Percentiles rank a stretch among this genome's conserved stretches.
Conservation (phyloP, 352 stramenopile species). For the Globisporangium megalacanthum region DNA sequence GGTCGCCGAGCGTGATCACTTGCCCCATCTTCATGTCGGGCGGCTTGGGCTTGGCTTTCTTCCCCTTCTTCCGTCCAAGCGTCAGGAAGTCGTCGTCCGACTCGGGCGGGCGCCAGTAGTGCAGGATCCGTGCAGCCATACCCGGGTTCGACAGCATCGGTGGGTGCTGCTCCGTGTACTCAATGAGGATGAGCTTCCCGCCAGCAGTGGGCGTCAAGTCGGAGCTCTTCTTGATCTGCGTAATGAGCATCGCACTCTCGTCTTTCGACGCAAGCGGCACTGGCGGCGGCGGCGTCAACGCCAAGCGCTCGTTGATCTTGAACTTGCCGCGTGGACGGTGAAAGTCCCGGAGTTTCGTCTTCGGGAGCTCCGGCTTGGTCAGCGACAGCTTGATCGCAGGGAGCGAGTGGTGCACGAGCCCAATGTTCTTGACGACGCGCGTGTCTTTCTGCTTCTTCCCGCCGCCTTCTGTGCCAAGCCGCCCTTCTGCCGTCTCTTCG, state of each 20-base stretch:
- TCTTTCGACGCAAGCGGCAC: constrained; percentile 42
- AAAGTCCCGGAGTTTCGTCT: constrained; percentile 76
- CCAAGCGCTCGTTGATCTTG: constrained; percentile 77
- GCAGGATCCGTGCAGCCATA: constrained; percentile 79
- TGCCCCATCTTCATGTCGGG: constrained; percentile 77
- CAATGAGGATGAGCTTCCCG: constrained; percentile 75
- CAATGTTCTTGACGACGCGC: constrained; percentile 83
- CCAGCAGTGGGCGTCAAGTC: constrained; percentile 71
- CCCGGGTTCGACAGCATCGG: constrained; percentile 77
- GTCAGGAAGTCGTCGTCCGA: constrained; percentile 26
- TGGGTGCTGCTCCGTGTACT: constrained; percentile 81
- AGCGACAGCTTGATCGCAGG: constrained; percentile 85
- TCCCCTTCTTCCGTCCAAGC: constrained; percentile 69
- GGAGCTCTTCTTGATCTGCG: constrained; percentile 87
- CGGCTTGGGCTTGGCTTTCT: constrained; percentile 61
- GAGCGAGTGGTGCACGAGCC: constrained; percentile 77
- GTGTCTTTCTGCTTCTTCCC: constrained; percentile 82
- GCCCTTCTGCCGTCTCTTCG: constrained; percentile 62
- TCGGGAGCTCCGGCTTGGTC: constrained; percentile 80
- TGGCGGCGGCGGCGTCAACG: constrained; percentile 39
- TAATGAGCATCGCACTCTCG: constrained; percentile 56
- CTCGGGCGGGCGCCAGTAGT: constrained; percentile 79
- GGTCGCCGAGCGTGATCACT: constrained; percentile 74
- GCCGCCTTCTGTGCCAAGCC: constrained; percentile 55
- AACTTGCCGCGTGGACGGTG: constrained; percentile 81